phyloP scores from a whole-genome alignment of 805 yeast genomes.

The Blastobotrys peoriensis region DNA sequence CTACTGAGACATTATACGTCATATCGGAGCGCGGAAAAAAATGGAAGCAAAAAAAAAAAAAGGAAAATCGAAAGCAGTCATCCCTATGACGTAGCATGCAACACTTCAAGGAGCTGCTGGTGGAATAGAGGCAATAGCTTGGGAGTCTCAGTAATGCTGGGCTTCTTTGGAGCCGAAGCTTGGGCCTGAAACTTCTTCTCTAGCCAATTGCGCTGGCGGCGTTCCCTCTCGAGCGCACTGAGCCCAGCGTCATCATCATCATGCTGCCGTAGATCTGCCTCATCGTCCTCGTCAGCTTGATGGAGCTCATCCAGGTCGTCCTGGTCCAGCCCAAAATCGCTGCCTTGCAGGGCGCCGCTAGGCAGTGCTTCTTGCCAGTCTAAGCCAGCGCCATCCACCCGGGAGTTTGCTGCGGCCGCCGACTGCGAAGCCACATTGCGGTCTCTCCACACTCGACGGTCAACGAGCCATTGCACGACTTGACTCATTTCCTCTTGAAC shows the following conservation, averaged over 20 bases:
- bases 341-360: constrained; percentile 36
- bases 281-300: constrained; percentile 29
- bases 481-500: constrained; percentile 36
- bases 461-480: constrained; percentile 33
- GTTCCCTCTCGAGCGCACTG: constrained; percentile 26
- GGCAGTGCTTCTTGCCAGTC: constrained; percentile 42
- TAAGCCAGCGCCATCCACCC: constrained; percentile 18
- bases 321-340: constrained; percentile 45
- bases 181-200: constrained; percentile 2
- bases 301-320: constrained; percentile 42
- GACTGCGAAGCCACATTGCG: constrained; percentile 17
- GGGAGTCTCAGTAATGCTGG: constrained; percentile 25
- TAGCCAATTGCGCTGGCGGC: constrained; percentile 23
- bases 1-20: too few species aligned
- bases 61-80: too few species aligned
- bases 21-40: too few species aligned
- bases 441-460: constrained; percentile 32
- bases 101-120: constrained; percentile 8
- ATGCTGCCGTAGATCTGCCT: constrained; percentile 26
- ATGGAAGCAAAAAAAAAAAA: too few species aligned
- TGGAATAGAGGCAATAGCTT: constrained; percentile 25
- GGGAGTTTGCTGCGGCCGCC: constrained; percentile 23
- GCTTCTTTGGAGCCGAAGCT: constrained; percentile 19
- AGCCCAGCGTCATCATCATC: constrained; percentile 26
- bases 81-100: constrained; percentile 8